Conservation (phyloP, 441 rosid genomes). For the Gossypium trilobum region DNA sequence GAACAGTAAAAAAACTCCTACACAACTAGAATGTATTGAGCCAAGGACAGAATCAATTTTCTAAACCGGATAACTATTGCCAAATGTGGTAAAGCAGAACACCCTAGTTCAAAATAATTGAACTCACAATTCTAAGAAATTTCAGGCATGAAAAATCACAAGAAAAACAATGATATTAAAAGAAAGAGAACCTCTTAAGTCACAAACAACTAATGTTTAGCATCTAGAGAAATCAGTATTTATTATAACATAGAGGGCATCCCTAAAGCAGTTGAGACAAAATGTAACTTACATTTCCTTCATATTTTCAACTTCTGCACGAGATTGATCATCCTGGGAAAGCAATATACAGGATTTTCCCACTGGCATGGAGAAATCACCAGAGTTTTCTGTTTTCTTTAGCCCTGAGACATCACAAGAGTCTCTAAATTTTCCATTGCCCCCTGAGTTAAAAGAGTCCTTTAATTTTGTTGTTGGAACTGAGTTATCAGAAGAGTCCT, state of each 20-base stretch:
- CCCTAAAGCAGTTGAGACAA: slow-evolving; percentile 11
- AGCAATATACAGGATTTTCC: slow-evolving; percentile 55
- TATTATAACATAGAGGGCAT: not conserved
- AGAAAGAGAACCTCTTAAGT: slow-evolving; percentile 8
- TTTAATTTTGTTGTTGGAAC: not conserved
- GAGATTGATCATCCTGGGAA: slow-evolving; percentile 51
- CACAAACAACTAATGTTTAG: not conserved
- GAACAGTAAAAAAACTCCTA: not conserved
- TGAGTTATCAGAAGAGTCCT: not conserved
- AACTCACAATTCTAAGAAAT: slow-evolving; percentile 1
- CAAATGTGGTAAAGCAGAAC: not conserved
- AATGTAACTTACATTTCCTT: slow-evolving; percentile 55
- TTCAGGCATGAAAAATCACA: not conserved
- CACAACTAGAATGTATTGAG: not conserved
- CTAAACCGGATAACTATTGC: not conserved
- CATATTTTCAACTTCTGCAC: slow-evolving; percentile 45
- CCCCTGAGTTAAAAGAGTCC: not conserved
- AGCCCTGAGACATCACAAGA: slow-evolving; percentile 1
- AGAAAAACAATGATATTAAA: not conserved
- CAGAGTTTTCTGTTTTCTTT: not conserved
- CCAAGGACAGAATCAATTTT: not conserved
- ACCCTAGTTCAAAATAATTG: not conserved
- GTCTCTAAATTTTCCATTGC: slow-evolving; percentile 38
- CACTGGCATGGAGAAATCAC: slow-evolving; percentile 18
- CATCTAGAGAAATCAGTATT: not conserved